Percentiles rank a stretch among this genome's conserved stretches.
These are phyloP conservation scores for Azolla pinnata DNA, from an alignment of 75 land plant genomes.

Conservation along the genomic window DNA sequence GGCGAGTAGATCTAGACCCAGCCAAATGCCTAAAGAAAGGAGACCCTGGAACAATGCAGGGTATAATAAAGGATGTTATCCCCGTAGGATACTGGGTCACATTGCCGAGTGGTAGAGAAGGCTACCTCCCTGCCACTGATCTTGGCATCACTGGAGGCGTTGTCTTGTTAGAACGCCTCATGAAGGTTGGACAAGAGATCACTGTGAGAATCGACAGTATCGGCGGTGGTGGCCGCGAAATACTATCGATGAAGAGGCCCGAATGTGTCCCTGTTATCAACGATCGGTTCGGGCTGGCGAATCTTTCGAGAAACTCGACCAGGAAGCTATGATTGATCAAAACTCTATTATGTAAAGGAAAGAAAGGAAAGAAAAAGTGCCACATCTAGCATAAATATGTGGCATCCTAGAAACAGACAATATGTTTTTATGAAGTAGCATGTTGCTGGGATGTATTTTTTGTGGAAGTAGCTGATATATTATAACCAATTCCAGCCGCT, in stretches of 20 bases:
- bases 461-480: too few species aligned
- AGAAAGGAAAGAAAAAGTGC: too few species aligned
- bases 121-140: conserved; percentile 1
- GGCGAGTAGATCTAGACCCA: background rate
- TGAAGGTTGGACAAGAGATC: conserved; percentile 3
- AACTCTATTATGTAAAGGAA: too few species aligned
- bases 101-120: background rate
- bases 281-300: background rate
- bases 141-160: conserved; percentile 1
- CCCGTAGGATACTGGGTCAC: conserved; percentile 1
- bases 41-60: background rate
- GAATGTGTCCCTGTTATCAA: conserved; percentile 4
- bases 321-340: background rate
- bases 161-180: background rate
- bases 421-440: too few species aligned
- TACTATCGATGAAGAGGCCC: background rate
- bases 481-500: too few species aligned
- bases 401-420: too few species aligned
- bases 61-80: conserved; percentile 3
- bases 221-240: conserved; percentile 4
- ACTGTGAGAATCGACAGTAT: background rate
- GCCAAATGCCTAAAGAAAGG: background rate
- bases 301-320: conserved; percentile 1
- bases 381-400: too few species aligned
- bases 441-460: too few species aligned